A percentile compares a stretch with the other conserved stretches of the same genome.
Conservation (phyloP, 2,329 filamentous ascomycete species). For the Pseudogymnoascus sp. region DNA sequence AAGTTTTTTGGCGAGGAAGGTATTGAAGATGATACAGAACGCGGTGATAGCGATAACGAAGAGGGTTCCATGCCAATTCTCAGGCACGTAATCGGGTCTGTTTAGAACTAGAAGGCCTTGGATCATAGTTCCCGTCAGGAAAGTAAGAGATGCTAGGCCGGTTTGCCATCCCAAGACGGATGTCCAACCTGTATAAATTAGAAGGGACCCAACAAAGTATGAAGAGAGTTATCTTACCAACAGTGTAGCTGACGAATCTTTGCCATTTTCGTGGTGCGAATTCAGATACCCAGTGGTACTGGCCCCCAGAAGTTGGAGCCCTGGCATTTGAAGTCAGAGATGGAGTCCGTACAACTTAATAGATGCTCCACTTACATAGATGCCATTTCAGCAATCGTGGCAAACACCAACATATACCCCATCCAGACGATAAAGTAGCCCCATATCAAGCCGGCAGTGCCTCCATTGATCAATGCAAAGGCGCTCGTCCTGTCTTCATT, state of each 20-base stretch:
- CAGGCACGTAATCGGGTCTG: slow-evolving; percentile 27
- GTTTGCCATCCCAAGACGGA: slow-evolving; percentile 38
- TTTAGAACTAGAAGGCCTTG: slow-evolving; percentile 32
- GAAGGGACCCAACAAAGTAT: not conserved
- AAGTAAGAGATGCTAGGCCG: slow-evolving; percentile 32
- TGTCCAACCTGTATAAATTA: slow-evolving; percentile 33
- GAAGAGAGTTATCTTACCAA: slow-evolving; percentile 26
- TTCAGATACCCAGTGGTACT: slow-evolving; percentile 51
- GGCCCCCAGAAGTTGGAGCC: slow-evolving; percentile 47
- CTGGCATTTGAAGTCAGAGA: slow-evolving; percentile 17
- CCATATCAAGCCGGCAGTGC: slow-evolving; percentile 31
- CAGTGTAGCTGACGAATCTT: slow-evolving; percentile 45
- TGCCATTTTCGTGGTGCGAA: slow-evolving; percentile 40
- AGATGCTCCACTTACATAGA: slow-evolving; percentile 18
- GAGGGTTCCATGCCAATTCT: slow-evolving; percentile 36
- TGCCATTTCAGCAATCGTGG: slow-evolving; percentile 23
- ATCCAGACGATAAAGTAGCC: slow-evolving; percentile 29
- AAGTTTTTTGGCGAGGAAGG: slow-evolving; percentile 31
- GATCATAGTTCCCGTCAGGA: slow-evolving; percentile 36
- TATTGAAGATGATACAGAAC: slow-evolving; percentile 37
- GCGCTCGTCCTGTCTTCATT: slow-evolving; percentile 28
- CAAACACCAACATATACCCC: slow-evolving; percentile 23
- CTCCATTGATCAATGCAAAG: slow-evolving; percentile 19
- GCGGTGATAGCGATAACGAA: slow-evolving; percentile 34
- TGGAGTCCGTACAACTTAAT: not conserved